Conservation (phyloP, 2,329 filamentous ascomycete genomes). For the Claviceps pusilla region DNA sequence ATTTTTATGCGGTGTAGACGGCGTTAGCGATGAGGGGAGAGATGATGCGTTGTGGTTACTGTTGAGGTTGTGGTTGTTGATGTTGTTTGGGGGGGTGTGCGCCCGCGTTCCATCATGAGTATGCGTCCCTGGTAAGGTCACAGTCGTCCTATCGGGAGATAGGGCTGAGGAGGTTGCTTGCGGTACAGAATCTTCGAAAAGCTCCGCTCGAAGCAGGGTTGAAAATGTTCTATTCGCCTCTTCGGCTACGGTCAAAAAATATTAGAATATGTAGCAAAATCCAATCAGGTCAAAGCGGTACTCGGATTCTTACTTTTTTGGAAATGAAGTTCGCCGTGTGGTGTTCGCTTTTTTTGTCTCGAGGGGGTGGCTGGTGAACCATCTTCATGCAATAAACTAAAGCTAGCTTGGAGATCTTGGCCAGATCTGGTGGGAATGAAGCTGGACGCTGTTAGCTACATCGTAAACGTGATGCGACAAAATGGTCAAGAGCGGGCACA, state of each 20-base stretch:
- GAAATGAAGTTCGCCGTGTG: slow-evolving; percentile 83
- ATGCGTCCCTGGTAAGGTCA: slow-evolving; percentile 36
- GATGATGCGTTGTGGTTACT: slow-evolving; percentile 34
- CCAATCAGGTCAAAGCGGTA: neutral
- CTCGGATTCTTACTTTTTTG: slow-evolving; percentile 58
- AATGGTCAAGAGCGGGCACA: slow-evolving; percentile 1
- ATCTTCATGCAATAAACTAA: slow-evolving; percentile 81
- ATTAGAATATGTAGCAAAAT: slow-evolving; percentile 1
- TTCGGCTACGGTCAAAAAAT: slow-evolving; percentile 41
- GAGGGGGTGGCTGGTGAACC: slow-evolving; percentile 85
- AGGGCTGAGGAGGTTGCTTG: slow-evolving; percentile 54
- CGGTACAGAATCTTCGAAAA: slow-evolving; percentile 82
- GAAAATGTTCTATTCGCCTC: slow-evolving; percentile 93
- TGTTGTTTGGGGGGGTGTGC: slow-evolving; percentile 63
- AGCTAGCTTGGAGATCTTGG: slow-evolving; percentile 85
- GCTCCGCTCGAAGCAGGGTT: slow-evolving; percentile 69
- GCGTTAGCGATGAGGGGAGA: slow-evolving; percentile 64
- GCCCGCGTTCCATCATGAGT: slow-evolving; percentile 54
- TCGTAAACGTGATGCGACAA: neutral
- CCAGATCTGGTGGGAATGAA: slow-evolving; percentile 92
- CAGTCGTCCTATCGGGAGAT: slow-evolving; percentile 42
- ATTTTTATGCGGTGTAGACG: slow-evolving; percentile 94
- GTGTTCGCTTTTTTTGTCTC: slow-evolving; percentile 66
- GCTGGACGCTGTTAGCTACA: slow-evolving; percentile 31
- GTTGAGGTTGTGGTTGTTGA: neutral